Percentiles rank a stretch among this genome's conserved stretches.
Conservation (phyloP, 768 basidiomycete species). For the Dendrothele bispora region DNA sequence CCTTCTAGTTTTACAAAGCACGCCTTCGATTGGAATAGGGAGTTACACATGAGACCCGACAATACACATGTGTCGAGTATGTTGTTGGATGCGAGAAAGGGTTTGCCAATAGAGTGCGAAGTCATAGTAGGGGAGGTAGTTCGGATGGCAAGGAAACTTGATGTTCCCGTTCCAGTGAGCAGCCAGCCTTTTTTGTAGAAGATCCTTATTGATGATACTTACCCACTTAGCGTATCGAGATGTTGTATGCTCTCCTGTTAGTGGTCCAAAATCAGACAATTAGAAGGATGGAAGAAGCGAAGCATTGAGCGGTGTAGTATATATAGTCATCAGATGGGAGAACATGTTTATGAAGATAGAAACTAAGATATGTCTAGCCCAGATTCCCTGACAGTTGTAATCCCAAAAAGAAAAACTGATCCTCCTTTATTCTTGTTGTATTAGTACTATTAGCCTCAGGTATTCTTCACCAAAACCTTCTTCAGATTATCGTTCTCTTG, state of each 20-base stretch:
- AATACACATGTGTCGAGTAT: slow-evolving; percentile 57
- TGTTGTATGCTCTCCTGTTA: slow-evolving; percentile 55
- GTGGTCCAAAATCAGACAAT: slow-evolving; percentile 65
- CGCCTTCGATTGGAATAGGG: slow-evolving; percentile 37
- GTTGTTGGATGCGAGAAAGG: slow-evolving; percentile 56
- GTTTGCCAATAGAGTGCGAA: slow-evolving; percentile 65
- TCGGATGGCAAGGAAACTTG: slow-evolving; percentile 43
- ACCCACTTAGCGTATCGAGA: slow-evolving; percentile 52
- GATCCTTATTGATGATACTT: not conserved
- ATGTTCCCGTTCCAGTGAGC: slow-evolving; percentile 52
- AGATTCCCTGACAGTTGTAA: too few relatives aligned
- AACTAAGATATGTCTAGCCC: too few relatives aligned
- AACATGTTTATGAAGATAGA: too few relatives aligned
- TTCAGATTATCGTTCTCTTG: slow-evolving; percentile 69
- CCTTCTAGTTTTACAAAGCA: slow-evolving; percentile 41
- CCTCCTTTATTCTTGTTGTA: too few relatives aligned
- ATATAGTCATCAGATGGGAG: too few relatives aligned
- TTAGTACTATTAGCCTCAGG: too few relatives aligned
- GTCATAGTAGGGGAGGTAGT: slow-evolving; percentile 65
- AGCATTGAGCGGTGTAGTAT: too few relatives aligned
- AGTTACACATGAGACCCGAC: slow-evolving; percentile 39
- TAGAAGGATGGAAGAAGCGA: slow-evolving; percentile 32
- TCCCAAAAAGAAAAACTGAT: too few relatives aligned
- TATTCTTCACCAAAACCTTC: slow-evolving; percentile 53
- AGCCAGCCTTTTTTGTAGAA: not conserved